A percentile compares a stretch with the other conserved stretches of the same genome.
Evolutionary conservation across 352 stramenopile species (phyloP).

Genomic region (Globisporangium okanoganense): DNA sequence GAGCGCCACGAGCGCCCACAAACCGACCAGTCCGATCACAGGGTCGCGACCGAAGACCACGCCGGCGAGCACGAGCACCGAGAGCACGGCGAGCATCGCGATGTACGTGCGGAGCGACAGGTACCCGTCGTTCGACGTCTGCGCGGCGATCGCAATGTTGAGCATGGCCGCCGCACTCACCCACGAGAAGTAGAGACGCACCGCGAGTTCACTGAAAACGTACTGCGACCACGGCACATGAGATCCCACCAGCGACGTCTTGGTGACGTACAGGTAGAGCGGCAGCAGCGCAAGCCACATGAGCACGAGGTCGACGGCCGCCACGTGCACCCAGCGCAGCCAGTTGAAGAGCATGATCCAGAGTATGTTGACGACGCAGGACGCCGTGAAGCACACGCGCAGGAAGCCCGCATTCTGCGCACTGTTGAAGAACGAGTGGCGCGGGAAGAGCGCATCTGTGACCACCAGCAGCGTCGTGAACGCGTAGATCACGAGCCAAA

Average conservation of each 20-base stretch:
- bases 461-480: slow-evolving; percentile 18
- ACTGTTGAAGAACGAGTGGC: slow-evolving; percentile 14
- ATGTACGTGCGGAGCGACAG: slow-evolving; percentile 45
- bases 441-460: slow-evolving; percentile 18
- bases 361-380: slow-evolving; percentile 17
- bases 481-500: slow-evolving; percentile 25
- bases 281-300: slow-evolving; percentile 53
- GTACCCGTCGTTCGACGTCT: slow-evolving; percentile 27
- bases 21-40: slow-evolving; percentile 44
- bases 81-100: slow-evolving; percentile 34
- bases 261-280: slow-evolving; percentile 58
- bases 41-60: slow-evolving; percentile 45
- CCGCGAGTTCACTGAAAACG: slow-evolving; percentile 49
- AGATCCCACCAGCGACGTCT: slow-evolving; percentile 28
- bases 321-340: slow-evolving; percentile 26
- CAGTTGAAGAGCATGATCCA: slow-evolving; percentile 22
- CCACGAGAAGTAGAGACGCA: slow-evolving; percentile 67
- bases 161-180: slow-evolving; percentile 45
- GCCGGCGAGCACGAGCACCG: slow-evolving; percentile 33
- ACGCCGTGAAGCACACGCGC: slow-evolving; percentile 16
- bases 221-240: slow-evolving; percentile 43
- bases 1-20: slow-evolving; percentile 50
- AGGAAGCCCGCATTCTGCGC: slow-evolving; percentile 7
- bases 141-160: slow-evolving; percentile 48
- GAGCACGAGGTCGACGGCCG: slow-evolving; percentile 43